Evolutionary conservation across 345 rosid species (phyloP), one percentile per base, ranked within the genome.

Genomic region (Rhizophora mangle): DNA sequence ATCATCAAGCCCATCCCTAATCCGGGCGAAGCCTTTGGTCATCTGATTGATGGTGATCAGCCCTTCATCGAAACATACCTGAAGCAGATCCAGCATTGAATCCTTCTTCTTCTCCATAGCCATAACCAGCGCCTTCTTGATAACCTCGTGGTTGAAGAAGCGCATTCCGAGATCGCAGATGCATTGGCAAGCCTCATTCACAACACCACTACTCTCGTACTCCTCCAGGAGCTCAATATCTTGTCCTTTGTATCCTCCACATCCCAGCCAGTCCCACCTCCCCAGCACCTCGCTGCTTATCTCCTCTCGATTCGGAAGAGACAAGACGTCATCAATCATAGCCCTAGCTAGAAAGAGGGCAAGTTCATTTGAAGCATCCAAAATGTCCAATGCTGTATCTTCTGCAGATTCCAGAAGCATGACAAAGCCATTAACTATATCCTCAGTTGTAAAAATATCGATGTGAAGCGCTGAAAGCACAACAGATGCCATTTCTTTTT

Each of bases 91-190:
- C 65, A 96, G 77, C 76, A 96, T 80, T 80, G 88, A 64, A 64
- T 92, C 99, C 32, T 92, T 96, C 86, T 96, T 86, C 89, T 90
- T 96, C 88, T 92, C 99, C 99, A 96, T 96, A 21, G 99, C 99
- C 98, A 96, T 92, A 36, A 92, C 96, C 81, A 96, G 43, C 47
- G 99, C 99, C 80, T 96, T 96, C 89, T 96, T 96, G 73, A 92
- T 98, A 18, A 96, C 99, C 76, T 96, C 99, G 65, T 96, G 98
- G 82, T 96, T 92, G 71, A 90, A 96, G 80, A 96, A 96, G 5
- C 96, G 94, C 99, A 95, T 95, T 53, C 91, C 98, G 6, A 95
- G 84, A 60, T 95, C 99, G 0, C 99, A 91, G 58, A 95, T 95
- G 62, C 99, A 95, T 73, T 85, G 97, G 78, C 98, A 92, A 59